Conservation (phyloP, 1,284 basidiomycete species). For the Anthracocystis walkeri region DNA sequence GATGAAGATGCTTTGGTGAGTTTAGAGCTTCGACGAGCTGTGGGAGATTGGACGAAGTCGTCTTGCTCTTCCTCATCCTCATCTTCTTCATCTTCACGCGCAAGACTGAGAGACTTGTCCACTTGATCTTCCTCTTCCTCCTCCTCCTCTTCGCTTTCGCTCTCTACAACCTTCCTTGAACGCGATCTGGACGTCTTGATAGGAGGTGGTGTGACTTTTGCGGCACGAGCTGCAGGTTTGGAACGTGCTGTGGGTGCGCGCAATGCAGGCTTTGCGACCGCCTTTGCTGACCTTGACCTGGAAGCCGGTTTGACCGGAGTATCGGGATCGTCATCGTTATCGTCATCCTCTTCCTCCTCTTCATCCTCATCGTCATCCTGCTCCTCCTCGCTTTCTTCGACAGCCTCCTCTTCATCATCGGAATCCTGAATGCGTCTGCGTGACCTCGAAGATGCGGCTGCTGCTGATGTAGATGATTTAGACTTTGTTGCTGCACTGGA, state of each 20-base stretch:
- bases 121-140: constrained; percentile 32
- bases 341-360: constrained; percentile 21
- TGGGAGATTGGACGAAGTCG: constrained; percentile 23
- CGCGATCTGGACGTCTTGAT: constrained; percentile 31
- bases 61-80: constrained; percentile 20
- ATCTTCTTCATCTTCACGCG: constrained; percentile 12
- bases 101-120: constrained; percentile 37
- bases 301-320: constrained; percentile 37
- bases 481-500: constrained; percentile 20
- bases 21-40: constrained; percentile 32
- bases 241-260: constrained; percentile 21
- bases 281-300: constrained; percentile 22
- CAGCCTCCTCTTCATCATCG: constrained; percentile 26
- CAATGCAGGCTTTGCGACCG: constrained; percentile 16
- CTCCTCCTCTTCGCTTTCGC: constrained; percentile 32
- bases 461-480: constrained; percentile 14
- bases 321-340: constrained; percentile 30
- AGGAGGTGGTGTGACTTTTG: constrained; percentile 18
- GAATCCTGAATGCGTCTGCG: constrained; percentile 44
- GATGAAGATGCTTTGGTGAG: constrained; percentile 12
- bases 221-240: constrained; percentile 12
- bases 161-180: constrained; percentile 26
- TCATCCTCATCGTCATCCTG: constrained; percentile 19
- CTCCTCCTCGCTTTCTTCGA: constrained; percentile 15
- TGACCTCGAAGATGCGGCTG: constrained; percentile 26